These are phyloP conservation scores for Prunus dulcis DNA, from an alignment of 306 rosid genomes.

Conservation along the genomic window DNA sequence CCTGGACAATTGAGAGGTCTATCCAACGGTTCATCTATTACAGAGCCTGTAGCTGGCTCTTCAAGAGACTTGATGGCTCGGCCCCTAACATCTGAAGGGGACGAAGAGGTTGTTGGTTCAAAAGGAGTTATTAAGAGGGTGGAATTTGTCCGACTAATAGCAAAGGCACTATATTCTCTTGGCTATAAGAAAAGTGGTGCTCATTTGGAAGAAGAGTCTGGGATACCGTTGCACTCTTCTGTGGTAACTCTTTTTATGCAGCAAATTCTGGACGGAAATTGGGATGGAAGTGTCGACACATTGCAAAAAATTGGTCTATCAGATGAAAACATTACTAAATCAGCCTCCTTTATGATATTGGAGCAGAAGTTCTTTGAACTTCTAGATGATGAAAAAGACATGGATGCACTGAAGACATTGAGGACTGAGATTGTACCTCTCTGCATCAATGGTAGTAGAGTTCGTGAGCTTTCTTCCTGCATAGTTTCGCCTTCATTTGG, in stretches of 20 bases:
- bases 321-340: slow-evolving; percentile 54
- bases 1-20: slow-evolving; percentile 58
- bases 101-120: slow-evolving; percentile 78
- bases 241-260: slow-evolving; percentile 65
- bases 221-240: slow-evolving; percentile 73
- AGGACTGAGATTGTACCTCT: slow-evolving; percentile 86
- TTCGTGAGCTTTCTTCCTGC: slow-evolving; percentile 78
- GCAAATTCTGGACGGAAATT: slow-evolving; percentile 77
- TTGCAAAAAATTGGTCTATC: slow-evolving; percentile 63
- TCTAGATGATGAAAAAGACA: slow-evolving; percentile 56
- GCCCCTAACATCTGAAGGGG: slow-evolving; percentile 79
- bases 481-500: slow-evolving; percentile 55
- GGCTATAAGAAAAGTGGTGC: slow-evolving; percentile 87
- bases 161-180: slow-evolving; percentile 86
- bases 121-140: slow-evolving; percentile 80
- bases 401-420: slow-evolving; percentile 81
- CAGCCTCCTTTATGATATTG: slow-evolving; percentile 74
- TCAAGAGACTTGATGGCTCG: slow-evolving; percentile 89
- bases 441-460: slow-evolving; percentile 46
- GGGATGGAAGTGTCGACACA: slow-evolving; percentile 76
- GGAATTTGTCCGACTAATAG: slow-evolving; percentile 93
- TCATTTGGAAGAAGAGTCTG: slow-evolving; percentile 88
- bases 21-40: slow-evolving; percentile 77
- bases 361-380: slow-evolving; percentile 92
- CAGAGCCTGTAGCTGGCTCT: slow-evolving; percentile 63